Percentiles rank a stretch among this genome's conserved stretches.
These are phyloP conservation scores for Debaryomyces castellii DNA, from an alignment of 805 yeast genomes.

Conservation along the genomic window DNA sequence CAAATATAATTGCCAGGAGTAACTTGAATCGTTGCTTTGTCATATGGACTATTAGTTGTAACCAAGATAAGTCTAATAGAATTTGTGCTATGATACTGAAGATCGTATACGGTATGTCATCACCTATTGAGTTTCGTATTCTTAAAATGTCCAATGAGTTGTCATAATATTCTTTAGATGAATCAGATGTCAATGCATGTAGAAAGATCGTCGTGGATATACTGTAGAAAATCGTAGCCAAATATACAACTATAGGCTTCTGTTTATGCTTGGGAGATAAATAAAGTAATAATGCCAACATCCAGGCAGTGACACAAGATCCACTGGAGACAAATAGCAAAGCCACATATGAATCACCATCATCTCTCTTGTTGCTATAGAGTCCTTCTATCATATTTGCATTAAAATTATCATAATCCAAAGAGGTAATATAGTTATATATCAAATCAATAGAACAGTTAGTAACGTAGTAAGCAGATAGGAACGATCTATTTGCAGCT, in stretches of 20 bases:
- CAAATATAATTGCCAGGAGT: slow-evolving; percentile 28
- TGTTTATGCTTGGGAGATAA: slow-evolving; percentile 50
- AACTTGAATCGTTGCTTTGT: slow-evolving; percentile 27
- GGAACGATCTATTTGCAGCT: slow-evolving; percentile 13
- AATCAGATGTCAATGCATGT: slow-evolving; percentile 41
- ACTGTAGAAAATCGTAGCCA: slow-evolving; percentile 60
- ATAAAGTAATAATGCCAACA: slow-evolving; percentile 57
- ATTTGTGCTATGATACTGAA: slow-evolving; percentile 41
- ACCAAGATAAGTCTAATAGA: slow-evolving; percentile 53
- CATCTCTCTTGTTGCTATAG: slow-evolving; percentile 12
- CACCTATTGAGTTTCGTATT: slow-evolving; percentile 38
- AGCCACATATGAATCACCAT: slow-evolving; percentile 44
- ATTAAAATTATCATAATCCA: background rate
- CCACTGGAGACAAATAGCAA: slow-evolving; percentile 55
- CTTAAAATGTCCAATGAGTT: slow-evolving; percentile 54
- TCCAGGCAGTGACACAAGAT: slow-evolving; percentile 66
- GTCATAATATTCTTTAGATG: slow-evolving; percentile 48
- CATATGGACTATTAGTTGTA: slow-evolving; percentile 48
- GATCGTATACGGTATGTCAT: slow-evolving; percentile 34
- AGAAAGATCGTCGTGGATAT: slow-evolving; percentile 54
- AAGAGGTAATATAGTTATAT: background rate
- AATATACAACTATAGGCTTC: slow-evolving; percentile 56
- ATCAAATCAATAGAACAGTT: slow-evolving; percentile 36
- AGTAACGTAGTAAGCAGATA: slow-evolving; percentile 47
- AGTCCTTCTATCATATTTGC: background rate